Conservation (phyloP, 495 filamentous ascomycete genomes). For the Thozetella sp. region DNA sequence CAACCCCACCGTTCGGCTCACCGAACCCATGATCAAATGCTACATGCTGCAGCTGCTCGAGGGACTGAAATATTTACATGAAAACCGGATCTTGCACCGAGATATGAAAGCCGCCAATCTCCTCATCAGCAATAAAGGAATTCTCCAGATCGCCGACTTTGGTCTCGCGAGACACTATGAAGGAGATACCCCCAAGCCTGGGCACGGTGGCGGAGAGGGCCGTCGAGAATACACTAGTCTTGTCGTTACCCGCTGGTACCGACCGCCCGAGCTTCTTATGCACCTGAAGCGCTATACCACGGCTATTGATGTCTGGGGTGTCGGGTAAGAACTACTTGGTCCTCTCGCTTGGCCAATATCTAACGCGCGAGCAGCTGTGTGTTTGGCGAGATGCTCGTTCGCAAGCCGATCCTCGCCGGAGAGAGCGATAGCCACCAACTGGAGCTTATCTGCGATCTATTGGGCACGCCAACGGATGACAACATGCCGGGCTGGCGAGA, state of each 20-base stretch:
- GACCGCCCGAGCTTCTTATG: slow-evolving; percentile 90
- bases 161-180: slow-evolving; percentile 93
- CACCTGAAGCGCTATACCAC: slow-evolving; percentile 88
- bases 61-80: slow-evolving; percentile 87
- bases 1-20: slow-evolving; percentile 86
- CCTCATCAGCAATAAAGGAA: slow-evolving; percentile 90
- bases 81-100: slow-evolving; percentile 86
- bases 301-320: slow-evolving; percentile 98
- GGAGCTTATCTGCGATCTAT: slow-evolving; percentile 89
- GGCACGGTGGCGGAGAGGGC: slow-evolving; percentile 82
- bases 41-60: slow-evolving; percentile 95
- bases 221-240: slow-evolving; percentile 89
- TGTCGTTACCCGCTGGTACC: slow-evolving; percentile 97
- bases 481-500: slow-evolving; percentile 91
- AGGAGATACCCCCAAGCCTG: slow-evolving; percentile 76
- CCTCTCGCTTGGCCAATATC: slow-evolving; percentile 3
- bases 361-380: slow-evolving; percentile 69
- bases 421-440: slow-evolving; percentile 88
- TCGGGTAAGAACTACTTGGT: slow-evolving; percentile 64
- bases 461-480: slow-evolving; percentile 86
- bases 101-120: slow-evolving; percentile 99
- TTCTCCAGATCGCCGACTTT: slow-evolving; percentile 97
- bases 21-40: slow-evolving; percentile 92
- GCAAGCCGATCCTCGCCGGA: slow-evolving; percentile 90
- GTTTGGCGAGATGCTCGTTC: slow-evolving; percentile 96